Evolutionary conservation across 2,329 filamentous ascomycete species (phyloP).

Genomic region (Clonostachys solani): DNA sequence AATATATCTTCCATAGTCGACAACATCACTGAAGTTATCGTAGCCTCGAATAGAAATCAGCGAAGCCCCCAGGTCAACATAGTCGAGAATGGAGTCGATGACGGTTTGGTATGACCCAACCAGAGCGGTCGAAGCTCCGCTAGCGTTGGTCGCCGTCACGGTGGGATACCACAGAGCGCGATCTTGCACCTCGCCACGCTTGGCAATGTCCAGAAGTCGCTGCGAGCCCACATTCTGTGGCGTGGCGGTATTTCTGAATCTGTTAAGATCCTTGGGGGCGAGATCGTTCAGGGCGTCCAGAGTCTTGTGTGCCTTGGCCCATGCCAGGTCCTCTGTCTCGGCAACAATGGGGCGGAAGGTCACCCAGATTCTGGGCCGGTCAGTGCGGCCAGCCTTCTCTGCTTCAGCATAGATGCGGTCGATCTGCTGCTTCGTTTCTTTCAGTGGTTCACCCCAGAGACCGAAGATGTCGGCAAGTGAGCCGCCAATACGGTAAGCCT

Average conservation of each 20-base stretch:
- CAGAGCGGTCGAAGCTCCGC: conserved; percentile 54
- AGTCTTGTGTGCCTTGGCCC: conserved; percentile 54
- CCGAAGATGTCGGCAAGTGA: conserved; percentile 58
- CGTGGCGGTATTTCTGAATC: conserved; percentile 24
- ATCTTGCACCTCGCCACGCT: conserved; percentile 52
- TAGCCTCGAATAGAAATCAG: conserved; percentile 58
- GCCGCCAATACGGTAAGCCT: conserved; percentile 56
- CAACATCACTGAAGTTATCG: conserved; percentile 55
- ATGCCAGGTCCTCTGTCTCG: conserved; percentile 58
- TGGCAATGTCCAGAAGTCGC: conserved; percentile 52
- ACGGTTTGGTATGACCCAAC: conserved; percentile 51
- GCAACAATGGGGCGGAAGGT: conserved; percentile 59
- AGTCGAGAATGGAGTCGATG: conserved; percentile 49
- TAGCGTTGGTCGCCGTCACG: conserved; percentile 55
- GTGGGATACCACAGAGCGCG: conserved; percentile 61
- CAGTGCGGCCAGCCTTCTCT: conserved; percentile 48
- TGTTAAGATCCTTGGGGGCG: conserved; percentile 15
- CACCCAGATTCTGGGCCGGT: conserved; percentile 58
- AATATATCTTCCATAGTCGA: conserved; percentile 55
- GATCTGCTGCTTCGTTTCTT: conserved; percentile 60
- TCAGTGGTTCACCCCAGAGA: conserved; percentile 59
- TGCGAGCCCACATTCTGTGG: conserved; percentile 58
- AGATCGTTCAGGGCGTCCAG: conserved; percentile 41
- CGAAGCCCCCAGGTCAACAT: conserved; percentile 50
- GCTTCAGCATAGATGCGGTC: conserved; percentile 55